phyloP scores from a whole-genome alignment of 1,284 basidiomycete species.

The Papiliotrema laurentii region DNA sequence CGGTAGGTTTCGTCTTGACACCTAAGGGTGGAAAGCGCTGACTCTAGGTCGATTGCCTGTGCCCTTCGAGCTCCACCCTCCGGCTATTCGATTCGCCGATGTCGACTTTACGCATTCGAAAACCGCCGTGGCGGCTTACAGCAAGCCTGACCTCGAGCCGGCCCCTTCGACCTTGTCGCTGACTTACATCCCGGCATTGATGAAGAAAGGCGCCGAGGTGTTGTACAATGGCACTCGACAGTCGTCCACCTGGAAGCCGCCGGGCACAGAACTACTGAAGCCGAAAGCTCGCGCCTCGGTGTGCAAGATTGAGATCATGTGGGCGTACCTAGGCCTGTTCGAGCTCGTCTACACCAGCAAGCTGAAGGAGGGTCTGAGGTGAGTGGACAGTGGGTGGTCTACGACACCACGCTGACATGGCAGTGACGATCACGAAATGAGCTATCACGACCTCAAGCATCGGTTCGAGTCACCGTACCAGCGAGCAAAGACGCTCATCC shows the following conservation, averaged over 20 bases:
- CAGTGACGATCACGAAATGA: conserved; percentile 14
- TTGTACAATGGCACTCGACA: conserved; percentile 15
- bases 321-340: conserved; percentile 42
- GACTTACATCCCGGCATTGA: conserved; percentile 38
- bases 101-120: conserved; percentile 61
- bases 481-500: conserved; percentile 51
- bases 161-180: conserved; percentile 15
- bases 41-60: conserved; percentile 46
- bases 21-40: background rate
- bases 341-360: conserved; percentile 15
- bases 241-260: conserved; percentile 29
- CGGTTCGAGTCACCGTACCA: conserved; percentile 48
- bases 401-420: background rate
- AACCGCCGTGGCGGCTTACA: conserved; percentile 23
- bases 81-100: conserved; percentile 58
- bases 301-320: conserved; percentile 49
- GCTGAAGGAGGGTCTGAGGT: background rate
- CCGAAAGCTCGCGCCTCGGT: conserved; percentile 24
- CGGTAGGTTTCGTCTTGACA: background rate
- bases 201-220: conserved; percentile 60
- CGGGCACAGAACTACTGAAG: conserved; percentile 20
- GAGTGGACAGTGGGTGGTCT: background rate
- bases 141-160: conserved; percentile 13
- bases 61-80: conserved; percentile 53
- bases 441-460: conserved; percentile 50